Percentiles rank a stretch among this genome's conserved stretches.
phyloP scores from a whole-genome alignment of 192 early-diverging fungal genomes.

The Gigaspora rosea region DNA sequence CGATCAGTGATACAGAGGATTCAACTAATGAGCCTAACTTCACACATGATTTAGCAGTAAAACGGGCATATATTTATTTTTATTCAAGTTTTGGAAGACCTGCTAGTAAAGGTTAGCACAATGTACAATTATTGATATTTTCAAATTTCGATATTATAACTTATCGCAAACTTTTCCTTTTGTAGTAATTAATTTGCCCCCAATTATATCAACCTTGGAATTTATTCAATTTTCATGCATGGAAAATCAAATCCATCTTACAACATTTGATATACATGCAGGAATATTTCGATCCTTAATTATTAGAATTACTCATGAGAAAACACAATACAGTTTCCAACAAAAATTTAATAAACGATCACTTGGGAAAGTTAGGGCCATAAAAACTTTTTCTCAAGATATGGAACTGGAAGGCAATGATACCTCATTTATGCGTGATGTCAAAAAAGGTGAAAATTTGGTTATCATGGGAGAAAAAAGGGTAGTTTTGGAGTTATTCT shows the following conservation, averaged over 20 bases:
- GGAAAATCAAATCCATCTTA: slow-evolving; percentile 7
- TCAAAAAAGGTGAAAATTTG: slow-evolving; percentile 17
- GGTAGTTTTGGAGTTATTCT: slow-evolving; percentile 4
- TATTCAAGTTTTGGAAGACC: background rate
- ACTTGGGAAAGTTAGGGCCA: background rate
- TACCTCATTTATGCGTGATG: background rate
- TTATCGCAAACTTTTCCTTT: background rate
- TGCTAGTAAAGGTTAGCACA: background rate
- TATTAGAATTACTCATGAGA: slow-evolving; percentile 13
- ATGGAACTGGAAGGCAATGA: background rate
- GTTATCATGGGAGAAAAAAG: slow-evolving; percentile 16
- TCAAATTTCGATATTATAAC: background rate
- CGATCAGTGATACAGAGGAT: no score
- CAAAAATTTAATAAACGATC: background rate
- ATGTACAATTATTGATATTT: background rate
- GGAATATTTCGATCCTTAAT: background rate
- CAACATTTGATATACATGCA: slow-evolving; percentile 7
- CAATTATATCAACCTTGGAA: background rate
- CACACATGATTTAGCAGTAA: background rate
- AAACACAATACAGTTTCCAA: slow-evolving; percentile 21
- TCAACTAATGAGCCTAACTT: background rate
- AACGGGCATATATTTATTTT: slow-evolving; percentile 10
- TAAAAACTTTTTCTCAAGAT: background rate
- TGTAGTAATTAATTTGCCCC: background rate
- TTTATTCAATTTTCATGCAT: background rate